Conservation (phyloP, 2,329 filamentous ascomycete species). For the Nectriaceae sp. region DNA sequence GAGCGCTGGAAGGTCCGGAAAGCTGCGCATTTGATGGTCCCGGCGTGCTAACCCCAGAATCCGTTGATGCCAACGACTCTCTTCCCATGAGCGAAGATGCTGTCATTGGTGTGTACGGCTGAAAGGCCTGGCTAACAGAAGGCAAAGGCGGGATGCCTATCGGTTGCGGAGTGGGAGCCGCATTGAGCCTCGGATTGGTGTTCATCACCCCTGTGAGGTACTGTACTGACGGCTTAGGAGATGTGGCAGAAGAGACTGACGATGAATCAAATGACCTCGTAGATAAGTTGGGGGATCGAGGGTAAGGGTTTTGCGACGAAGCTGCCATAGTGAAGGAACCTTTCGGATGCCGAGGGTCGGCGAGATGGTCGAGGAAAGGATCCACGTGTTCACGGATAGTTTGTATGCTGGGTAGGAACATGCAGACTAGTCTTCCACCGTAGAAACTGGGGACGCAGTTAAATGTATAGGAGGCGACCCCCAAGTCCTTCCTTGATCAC, state of each 20-base stretch:
- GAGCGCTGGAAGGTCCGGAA: conserved; percentile 46
- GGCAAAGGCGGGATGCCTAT: conserved; percentile 55
- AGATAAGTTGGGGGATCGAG: conserved; percentile 63
- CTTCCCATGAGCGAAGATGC: conserved; percentile 54
- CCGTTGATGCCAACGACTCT: conserved; percentile 61
- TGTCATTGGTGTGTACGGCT: conserved; percentile 55
- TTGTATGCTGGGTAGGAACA: conserved; percentile 22
- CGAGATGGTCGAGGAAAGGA: conserved; percentile 12
- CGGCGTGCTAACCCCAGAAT: conserved; percentile 58
- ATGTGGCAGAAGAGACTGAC: conserved; percentile 63
- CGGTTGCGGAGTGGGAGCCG: conserved; percentile 51
- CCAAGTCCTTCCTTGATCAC: conserved; percentile 14
- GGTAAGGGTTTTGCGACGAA: conserved; percentile 55
- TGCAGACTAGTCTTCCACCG: conserved; percentile 17
- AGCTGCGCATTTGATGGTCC: conserved; percentile 39
- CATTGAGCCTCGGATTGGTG: conserved; percentile 51
- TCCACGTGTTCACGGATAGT: conserved; percentile 20
- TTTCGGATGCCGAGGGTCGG: conserved; percentile 18
- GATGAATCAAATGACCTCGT: conserved; percentile 65
- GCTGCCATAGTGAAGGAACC: conserved; percentile 49
- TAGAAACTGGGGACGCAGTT: conserved; percentile 17
- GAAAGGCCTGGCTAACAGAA: conserved; percentile 50
- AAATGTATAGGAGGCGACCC: conserved; percentile 16
- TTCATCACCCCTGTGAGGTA: conserved; percentile 56
- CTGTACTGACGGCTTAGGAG: conserved; percentile 55